Base-by-base conservation (phyloP, 805 yeast genomes). In the Suhomyces prunicola region DNA sequence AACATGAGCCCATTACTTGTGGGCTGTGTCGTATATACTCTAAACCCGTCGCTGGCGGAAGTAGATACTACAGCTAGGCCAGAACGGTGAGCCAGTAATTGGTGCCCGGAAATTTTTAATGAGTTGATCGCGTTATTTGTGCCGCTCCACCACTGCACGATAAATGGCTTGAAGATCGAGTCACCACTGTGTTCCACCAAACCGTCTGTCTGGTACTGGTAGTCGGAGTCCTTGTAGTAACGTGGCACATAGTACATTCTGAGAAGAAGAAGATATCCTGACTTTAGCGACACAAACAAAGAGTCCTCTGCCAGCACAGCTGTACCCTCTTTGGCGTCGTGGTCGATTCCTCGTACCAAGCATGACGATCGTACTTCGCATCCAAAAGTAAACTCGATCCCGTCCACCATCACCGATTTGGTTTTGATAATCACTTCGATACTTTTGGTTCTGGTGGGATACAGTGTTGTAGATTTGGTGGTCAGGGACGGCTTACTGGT, bases 91-190 rank as follows among this genome's bases (percentile, higher is more conserved):
- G 78, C 60, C 0, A 60, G 40, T 17, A 78, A 56, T 3, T 64
- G 59, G 29, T 54, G 57, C 2, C 77, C 77, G 2, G 73, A 56
- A 6, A 59, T 57, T 31, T 54, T 60, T 26, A 52, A 57, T 45
- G 61, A 53, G 24, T 62, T 64, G 19, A 50, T 36, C 22, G 46
- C 36, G 26, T 50, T 56, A 41, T 61, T 61, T 33, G 62, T 55
- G 52, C 55, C 71, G 19, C 31, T 31, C 83, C 83, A 79, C 82
- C 82, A 78, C 56, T 79, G 83, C 0, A 79, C 80, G 8, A 76
- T 74, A 54, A 72, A 76, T 1, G 83, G 83, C 40, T 68, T 69
- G 55, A 60, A 68, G 5, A 71, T 60, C 29, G 62, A 62, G 17
- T 57, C 60, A 1, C 61, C 57, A 9, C 55, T 29, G 46, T 47